Evolutionary conservation across 2,329 filamentous ascomycete genomes (phyloP).

Genomic region (Elsinoe batatas): DNA sequence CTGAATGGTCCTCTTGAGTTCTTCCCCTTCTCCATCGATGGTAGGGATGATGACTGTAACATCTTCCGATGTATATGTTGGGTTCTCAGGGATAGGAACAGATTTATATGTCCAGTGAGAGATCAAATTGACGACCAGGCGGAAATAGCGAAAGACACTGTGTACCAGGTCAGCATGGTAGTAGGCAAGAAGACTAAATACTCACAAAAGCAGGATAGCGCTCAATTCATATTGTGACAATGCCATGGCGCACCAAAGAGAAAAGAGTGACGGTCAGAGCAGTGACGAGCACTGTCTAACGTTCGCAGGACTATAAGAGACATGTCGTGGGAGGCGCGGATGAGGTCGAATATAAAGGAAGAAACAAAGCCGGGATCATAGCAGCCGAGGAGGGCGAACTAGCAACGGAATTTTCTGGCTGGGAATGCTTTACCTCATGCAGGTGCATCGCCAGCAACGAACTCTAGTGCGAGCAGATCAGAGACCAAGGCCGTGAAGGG

Average conservation of each 20-base stretch:
- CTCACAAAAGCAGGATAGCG: conserved; percentile 18
- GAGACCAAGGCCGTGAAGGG: conserved; percentile 10
- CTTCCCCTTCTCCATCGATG: conserved; percentile 76
- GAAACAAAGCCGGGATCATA: conserved; percentile 8
- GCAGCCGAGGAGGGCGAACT: conserved; percentile 7
- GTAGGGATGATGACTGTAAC: conserved; percentile 92
- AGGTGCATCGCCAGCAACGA: conserved; percentile 11
- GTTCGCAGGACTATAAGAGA: neutral
- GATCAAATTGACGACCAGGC: conserved; percentile 72
- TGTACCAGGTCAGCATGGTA: conserved; percentile 6
- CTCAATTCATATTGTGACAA: conserved; percentile 16
- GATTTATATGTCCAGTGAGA: conserved; percentile 84
- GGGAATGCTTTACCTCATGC: conserved; percentile 10
- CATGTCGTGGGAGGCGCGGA: neutral
- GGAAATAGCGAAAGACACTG: conserved; percentile 80
- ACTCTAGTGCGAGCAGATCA: conserved; percentile 10
- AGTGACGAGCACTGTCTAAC: conserved; percentile 13
- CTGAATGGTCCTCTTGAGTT: conserved; percentile 69
- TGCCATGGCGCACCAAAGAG: conserved; percentile 15
- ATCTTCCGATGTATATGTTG: conserved; percentile 69
- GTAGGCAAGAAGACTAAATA: neutral
- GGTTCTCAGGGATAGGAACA: conserved; percentile 69
- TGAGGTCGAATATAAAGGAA: conserved; percentile 4
- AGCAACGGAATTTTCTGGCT: conserved; percentile 9
- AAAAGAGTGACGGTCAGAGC: conserved; percentile 14